Evolutionary conservation across 2,329 filamentous ascomycete species (phyloP).

Genomic region (Xylariaceae sp.): DNA sequence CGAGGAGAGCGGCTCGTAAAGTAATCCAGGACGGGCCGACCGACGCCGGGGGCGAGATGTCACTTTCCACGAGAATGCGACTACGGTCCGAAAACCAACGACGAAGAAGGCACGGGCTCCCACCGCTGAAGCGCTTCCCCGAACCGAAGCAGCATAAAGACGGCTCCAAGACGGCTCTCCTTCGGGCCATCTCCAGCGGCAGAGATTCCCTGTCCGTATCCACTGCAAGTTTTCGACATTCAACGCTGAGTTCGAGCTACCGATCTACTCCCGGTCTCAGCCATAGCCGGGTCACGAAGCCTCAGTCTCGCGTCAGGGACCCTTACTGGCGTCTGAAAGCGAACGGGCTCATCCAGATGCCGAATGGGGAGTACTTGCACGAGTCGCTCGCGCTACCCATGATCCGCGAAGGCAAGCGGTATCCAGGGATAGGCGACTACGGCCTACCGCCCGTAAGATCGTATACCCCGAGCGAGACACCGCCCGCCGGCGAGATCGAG

Average conservation of each 20-base stretch:
- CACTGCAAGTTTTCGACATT: slow-evolving; percentile 29
- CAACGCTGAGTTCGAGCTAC: slow-evolving; percentile 31
- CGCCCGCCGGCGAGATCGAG: slow-evolving; percentile 5
- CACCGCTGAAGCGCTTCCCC: slow-evolving; percentile 23
- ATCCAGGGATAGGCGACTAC: slow-evolving; percentile 34
- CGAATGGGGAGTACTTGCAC: slow-evolving; percentile 48
- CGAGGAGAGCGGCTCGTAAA: slow-evolving; percentile 23
- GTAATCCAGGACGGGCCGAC: slow-evolving; percentile 18
- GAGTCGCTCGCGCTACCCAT: slow-evolving; percentile 45
- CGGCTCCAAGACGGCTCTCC: slow-evolving; percentile 29
- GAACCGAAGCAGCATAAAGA: slow-evolving; percentile 23
- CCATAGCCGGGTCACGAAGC: slow-evolving; percentile 30
- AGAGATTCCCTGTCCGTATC: slow-evolving; percentile 28
- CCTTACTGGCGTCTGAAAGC: slow-evolving; percentile 35
- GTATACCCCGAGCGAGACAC: slow-evolving; percentile 19
- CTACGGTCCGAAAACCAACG: slow-evolving; percentile 27
- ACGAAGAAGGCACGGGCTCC: slow-evolving; percentile 25
- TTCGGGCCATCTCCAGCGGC: slow-evolving; percentile 22
- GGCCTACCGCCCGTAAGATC: slow-evolving; percentile 26
- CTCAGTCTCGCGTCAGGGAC: slow-evolving; percentile 25
- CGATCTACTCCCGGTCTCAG: slow-evolving; percentile 31
- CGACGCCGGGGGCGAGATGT: slow-evolving; percentile 8
- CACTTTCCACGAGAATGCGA: slow-evolving; percentile 20
- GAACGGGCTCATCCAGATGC: slow-evolving; percentile 42
- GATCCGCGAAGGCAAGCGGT: slow-evolving; percentile 36